Percentiles rank a stretch among this genome's conserved stretches.
phyloP scores from a whole-genome alignment of 257 asterid species.

The Prunella vulgaris region DNA sequence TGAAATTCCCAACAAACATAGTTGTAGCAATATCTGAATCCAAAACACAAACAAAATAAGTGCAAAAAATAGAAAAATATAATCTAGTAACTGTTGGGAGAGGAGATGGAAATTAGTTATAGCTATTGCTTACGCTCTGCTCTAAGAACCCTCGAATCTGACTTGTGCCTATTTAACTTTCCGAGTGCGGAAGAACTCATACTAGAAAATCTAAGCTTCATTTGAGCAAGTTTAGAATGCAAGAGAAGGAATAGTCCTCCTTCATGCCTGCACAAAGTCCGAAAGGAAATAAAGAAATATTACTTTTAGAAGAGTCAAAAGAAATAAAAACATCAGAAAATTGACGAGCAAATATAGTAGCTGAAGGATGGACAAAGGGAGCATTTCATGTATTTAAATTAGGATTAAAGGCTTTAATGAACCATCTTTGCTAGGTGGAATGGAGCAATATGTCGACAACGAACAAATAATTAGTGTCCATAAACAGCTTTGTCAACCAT shows the following conservation, averaged over 20 bases:
- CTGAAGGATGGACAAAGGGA: background rate
- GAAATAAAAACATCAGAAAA: background rate
- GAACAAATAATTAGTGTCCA: background rate
- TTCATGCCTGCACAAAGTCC: slow-evolving; percentile 58
- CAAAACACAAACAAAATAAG: slow-evolving; percentile 2
- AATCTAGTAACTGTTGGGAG: background rate
- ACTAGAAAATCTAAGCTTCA: slow-evolving; percentile 32
- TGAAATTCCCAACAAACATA: slow-evolving; percentile 84
- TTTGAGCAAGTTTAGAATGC: slow-evolving; percentile 36
- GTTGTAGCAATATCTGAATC: slow-evolving; percentile 67
- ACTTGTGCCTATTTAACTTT: slow-evolving; percentile 17
- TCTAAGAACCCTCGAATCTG: slow-evolving; percentile 37
- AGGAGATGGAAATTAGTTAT: background rate
- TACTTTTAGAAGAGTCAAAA: background rate
- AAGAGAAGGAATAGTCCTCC: slow-evolving; percentile 62
- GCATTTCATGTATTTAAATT: background rate
- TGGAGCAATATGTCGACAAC: background rate
- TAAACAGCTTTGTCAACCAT: background rate
- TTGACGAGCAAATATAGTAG: background rate
- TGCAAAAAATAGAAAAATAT: background rate
- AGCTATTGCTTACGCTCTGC: slow-evolving; percentile 64
- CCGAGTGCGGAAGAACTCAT: slow-evolving; percentile 36
- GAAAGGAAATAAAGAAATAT: background rate
- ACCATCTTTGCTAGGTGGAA: slow-evolving; percentile 6
- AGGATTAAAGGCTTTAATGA: background rate